Percentiles rank a stretch among this genome's conserved stretches.
These are phyloP conservation scores for Syzygium aqueum DNA, from an alignment of 345 rosid species.

Conservation along the genomic window DNA sequence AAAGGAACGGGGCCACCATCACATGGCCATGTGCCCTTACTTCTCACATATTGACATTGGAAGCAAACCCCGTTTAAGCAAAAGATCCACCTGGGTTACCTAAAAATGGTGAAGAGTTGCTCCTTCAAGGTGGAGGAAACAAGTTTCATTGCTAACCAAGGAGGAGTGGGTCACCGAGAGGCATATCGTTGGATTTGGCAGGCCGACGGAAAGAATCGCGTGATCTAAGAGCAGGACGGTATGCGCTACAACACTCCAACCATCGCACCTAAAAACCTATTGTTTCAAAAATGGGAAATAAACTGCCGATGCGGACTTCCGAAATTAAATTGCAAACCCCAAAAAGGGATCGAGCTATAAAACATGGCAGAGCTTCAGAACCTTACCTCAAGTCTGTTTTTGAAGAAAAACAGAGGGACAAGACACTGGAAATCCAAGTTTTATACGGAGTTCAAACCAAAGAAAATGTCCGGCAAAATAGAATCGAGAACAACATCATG, in stretches of 20 bases:
- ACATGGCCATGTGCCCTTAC: not conserved
- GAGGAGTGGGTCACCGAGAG: not conserved
- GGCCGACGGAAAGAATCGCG: not conserved
- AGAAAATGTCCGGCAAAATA: not conserved
- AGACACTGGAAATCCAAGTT: not conserved
- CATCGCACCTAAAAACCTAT: not conserved
- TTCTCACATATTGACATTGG: not conserved
- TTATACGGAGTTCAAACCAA: not conserved
- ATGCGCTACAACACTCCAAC: not conserved
- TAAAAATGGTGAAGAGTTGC: not conserved
- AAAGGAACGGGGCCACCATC: not conserved
- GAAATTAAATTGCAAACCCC: not conserved
- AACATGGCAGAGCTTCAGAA: not conserved
- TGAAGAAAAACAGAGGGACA: not conserved
- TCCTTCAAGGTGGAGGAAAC: not conserved
- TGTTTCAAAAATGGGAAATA: not conserved
- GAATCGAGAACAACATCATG: not conserved
- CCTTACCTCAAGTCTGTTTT: not conserved
- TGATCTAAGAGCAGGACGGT: not conserved
- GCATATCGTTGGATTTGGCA: not conserved
- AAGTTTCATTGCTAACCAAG: not conserved
- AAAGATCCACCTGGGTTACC: not conserved
- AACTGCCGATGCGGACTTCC: not conserved
- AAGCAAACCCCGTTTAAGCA: not conserved
- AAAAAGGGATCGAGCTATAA: not conserved